These are phyloP conservation scores for Malus domestica DNA, from an alignment of 306 rosid genomes.

Conservation along the genomic window DNA sequence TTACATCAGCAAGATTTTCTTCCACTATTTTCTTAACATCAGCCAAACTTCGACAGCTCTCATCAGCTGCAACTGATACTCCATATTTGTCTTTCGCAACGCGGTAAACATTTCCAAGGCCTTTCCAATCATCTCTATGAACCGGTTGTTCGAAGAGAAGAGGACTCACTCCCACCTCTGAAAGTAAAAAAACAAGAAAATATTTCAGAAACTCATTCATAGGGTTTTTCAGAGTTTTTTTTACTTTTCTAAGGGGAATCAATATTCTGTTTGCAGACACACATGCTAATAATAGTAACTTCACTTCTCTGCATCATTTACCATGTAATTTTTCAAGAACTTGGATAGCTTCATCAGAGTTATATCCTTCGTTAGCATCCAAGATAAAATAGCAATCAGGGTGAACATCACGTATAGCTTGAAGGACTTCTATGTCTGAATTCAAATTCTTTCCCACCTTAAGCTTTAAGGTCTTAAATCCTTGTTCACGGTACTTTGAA, in stretches of 20 bases:
- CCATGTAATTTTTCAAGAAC: slow-evolving; percentile 81
- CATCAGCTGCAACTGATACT: slow-evolving; percentile 90
- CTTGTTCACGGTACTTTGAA: slow-evolving; percentile 62
- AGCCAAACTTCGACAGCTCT: slow-evolving; percentile 65
- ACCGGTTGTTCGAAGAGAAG: slow-evolving; percentile 87
- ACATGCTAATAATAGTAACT: background rate
- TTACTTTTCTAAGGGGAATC: background rate
- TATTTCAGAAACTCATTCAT: background rate
- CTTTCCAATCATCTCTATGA: slow-evolving; percentile 97
- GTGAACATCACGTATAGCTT: slow-evolving; percentile 66
- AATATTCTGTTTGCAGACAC: background rate
- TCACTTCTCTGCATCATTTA: slow-evolving; percentile 16
- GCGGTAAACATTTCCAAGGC: slow-evolving; percentile 64
- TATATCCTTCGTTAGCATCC: slow-evolving; percentile 93
- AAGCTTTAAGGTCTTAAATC: slow-evolving; percentile 74
- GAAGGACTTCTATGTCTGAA: slow-evolving; percentile 78
- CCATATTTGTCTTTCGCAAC: slow-evolving; percentile 66
- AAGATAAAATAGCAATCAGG: slow-evolving; percentile 75
- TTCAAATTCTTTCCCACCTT: slow-evolving; percentile 83
- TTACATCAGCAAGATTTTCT: slow-evolving; percentile 62
- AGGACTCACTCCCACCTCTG: slow-evolving; percentile 84
- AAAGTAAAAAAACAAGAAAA: background rate
- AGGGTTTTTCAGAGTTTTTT: background rate
- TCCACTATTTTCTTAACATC: slow-evolving; percentile 68
- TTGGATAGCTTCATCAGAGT: slow-evolving; percentile 68